Evolutionary conservation across 805 yeast species (phyloP).

Genomic region (Metschnikowia drakensbergensis): DNA sequence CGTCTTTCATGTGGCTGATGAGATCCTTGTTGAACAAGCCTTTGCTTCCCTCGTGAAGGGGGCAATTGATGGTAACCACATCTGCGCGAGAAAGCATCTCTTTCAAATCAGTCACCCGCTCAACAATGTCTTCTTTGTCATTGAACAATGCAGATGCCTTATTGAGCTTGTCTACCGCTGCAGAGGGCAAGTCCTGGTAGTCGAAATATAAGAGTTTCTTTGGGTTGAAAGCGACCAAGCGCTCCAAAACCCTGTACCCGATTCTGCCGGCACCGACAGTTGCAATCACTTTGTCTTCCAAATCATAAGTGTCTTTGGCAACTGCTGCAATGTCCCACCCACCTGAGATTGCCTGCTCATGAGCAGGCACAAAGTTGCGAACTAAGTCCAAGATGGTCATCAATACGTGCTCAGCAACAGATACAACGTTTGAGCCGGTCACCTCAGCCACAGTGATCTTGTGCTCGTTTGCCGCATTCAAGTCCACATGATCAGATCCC

Average conservation of each 20-base stretch:
- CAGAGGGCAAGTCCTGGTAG: constrained; percentile 63
- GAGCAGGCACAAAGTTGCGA: constrained; percentile 77
- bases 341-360: constrained; percentile 57
- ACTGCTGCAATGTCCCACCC: constrained; percentile 73
- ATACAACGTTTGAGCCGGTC: constrained; percentile 75
- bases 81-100: constrained; percentile 67
- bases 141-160: constrained; percentile 34
- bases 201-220: constrained; percentile 71
- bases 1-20: constrained; percentile 66
- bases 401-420: constrained; percentile 78
- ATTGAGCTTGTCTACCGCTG: constrained; percentile 40
- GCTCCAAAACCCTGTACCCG: constrained; percentile 70
- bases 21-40: constrained; percentile 66
- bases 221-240: constrained; percentile 69
- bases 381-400: constrained; percentile 70
- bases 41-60: constrained; percentile 65
- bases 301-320: constrained; percentile 69
- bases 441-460: constrained; percentile 72
- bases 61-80: constrained; percentile 73
- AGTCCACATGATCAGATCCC: constrained; percentile 78
- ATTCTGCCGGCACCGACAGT: constrained; percentile 83
- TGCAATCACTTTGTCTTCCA: constrained; percentile 73
- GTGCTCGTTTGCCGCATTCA: constrained; percentile 60
- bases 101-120: constrained; percentile 56
- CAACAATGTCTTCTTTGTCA: constrained; percentile 50